phyloP scores from a whole-genome alignment of 768 basidiomycete genomes.

The Pseudohyphozyma bogoriensis region DNA sequence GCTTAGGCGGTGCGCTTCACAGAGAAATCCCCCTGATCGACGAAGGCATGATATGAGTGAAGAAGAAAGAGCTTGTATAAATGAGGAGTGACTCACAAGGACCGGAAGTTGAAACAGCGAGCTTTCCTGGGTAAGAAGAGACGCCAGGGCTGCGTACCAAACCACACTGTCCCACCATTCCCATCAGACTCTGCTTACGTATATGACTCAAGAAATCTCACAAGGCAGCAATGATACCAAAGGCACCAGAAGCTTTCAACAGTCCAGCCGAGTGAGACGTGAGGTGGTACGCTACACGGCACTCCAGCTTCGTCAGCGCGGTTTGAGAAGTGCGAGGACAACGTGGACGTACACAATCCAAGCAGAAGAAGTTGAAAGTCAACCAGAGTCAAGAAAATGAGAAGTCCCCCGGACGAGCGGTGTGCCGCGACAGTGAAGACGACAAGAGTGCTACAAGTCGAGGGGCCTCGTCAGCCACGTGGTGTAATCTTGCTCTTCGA shows the following conservation, averaged over 20 bases:
- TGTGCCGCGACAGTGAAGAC: not conserved
- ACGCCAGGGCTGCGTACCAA: constrained; percentile 1
- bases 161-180: not conserved
- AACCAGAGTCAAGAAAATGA: not conserved
- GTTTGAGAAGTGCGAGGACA: too few relatives aligned
- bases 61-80: too few relatives aligned
- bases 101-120: not conserved
- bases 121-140: not conserved
- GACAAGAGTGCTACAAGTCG: not conserved
- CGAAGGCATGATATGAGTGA: too few relatives aligned
- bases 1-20: too few relatives aligned
- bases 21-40: too few relatives aligned
- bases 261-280: not conserved
- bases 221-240: not conserved
- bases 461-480: too few relatives aligned
- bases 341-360: too few relatives aligned
- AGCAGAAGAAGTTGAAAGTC: not conserved
- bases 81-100: too few relatives aligned
- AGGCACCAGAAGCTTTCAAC: not conserved
- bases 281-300: not conserved
- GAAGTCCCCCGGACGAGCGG: not conserved
- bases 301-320: too few relatives aligned
- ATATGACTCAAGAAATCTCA: not conserved
- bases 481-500: too few relatives aligned
- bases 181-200: not conserved